A percentile compares a stretch with the other conserved stretches of the same genome.
phyloP scores from a whole-genome alignment of 805 yeast genomes.

The Kodamaea kaohsiungensis region DNA sequence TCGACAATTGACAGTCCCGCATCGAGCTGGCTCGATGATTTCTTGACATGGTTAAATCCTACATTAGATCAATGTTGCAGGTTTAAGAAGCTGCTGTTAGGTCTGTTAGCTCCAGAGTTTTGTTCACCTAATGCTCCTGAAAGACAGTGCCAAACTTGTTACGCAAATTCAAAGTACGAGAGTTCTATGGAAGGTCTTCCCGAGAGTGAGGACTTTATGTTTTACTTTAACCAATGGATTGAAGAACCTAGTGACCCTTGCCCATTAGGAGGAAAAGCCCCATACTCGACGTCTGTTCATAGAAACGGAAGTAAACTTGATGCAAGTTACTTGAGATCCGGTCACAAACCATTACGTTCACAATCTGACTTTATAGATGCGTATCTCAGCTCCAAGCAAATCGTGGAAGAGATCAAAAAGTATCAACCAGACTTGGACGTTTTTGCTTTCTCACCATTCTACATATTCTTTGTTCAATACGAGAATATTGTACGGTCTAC shows the following conservation, averaged over 20 bases:
- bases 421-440: slow-evolving; percentile 46
- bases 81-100: slow-evolving; percentile 48
- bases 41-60: slow-evolving; percentile 83
- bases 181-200: slow-evolving; percentile 85
- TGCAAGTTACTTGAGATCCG: slow-evolving; percentile 74
- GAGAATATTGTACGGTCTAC: slow-evolving; percentile 63
- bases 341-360: slow-evolving; percentile 77
- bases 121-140: slow-evolving; percentile 70
- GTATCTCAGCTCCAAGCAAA: slow-evolving; percentile 66
- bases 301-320: slow-evolving; percentile 42
- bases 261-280: slow-evolving; percentile 95
- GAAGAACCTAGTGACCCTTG: slow-evolving; percentile 83
- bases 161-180: slow-evolving; percentile 61
- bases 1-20: slow-evolving; percentile 80
- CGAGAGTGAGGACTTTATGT: slow-evolving; percentile 64
- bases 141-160: slow-evolving; percentile 75
- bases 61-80: slow-evolving; percentile 84
- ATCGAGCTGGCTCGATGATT: slow-evolving; percentile 93
- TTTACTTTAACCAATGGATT: slow-evolving; percentile 79
- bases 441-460: slow-evolving; percentile 92
- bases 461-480: slow-evolving; percentile 91
- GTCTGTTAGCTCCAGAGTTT: slow-evolving; percentile 41
- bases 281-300: slow-evolving; percentile 65
- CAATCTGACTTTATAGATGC: slow-evolving; percentile 85
- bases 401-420: slow-evolving; percentile 55